Conservation (phyloP, 768 basidiomycete genomes). For the Cubamyces lactineus region DNA sequence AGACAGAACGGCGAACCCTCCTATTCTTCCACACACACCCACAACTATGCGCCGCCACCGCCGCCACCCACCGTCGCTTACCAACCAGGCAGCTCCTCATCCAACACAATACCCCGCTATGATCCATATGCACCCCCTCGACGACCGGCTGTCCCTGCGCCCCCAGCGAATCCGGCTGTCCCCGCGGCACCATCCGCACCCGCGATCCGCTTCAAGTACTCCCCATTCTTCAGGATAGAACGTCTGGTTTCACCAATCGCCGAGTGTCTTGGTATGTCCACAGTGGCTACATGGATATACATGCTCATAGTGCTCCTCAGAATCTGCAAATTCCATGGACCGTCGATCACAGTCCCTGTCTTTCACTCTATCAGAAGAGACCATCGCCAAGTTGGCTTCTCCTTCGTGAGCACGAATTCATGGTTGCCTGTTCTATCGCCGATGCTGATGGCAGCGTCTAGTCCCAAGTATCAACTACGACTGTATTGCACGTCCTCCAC, state of each 20-base stretch:
- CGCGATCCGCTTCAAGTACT: constrained; percentile 76
- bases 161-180: constrained; percentile 37
- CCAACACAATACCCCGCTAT: constrained; percentile 26
- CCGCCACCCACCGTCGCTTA: constrained; percentile 13
- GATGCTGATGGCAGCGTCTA: constrained; percentile 29
- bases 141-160: constrained; percentile 36
- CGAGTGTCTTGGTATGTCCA: constrained; percentile 77
- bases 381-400: constrained; percentile 59
- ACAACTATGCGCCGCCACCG: constrained; percentile 13
- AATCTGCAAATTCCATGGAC: constrained; percentile 79
- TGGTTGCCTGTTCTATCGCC: neutral
- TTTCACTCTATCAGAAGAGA: constrained; percentile 71
- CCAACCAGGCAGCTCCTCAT: constrained; percentile 17
- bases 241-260: constrained; percentile 64
- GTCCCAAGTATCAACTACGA: constrained; percentile 77
- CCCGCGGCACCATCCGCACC: constrained; percentile 31
- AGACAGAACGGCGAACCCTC: constrained; percentile 18
- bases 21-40: constrained; percentile 6
- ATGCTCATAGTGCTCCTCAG: constrained; percentile 41
- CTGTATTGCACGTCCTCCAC: constrained; percentile 88
- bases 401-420: constrained; percentile 48
- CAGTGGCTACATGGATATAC: neutral
- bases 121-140: constrained; percentile 66
- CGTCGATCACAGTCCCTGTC: constrained; percentile 62
- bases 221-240: constrained; percentile 75